Conservation (phyloP, 495 filamentous ascomycete genomes). For the Annulohypoxylon maeteangense region DNA sequence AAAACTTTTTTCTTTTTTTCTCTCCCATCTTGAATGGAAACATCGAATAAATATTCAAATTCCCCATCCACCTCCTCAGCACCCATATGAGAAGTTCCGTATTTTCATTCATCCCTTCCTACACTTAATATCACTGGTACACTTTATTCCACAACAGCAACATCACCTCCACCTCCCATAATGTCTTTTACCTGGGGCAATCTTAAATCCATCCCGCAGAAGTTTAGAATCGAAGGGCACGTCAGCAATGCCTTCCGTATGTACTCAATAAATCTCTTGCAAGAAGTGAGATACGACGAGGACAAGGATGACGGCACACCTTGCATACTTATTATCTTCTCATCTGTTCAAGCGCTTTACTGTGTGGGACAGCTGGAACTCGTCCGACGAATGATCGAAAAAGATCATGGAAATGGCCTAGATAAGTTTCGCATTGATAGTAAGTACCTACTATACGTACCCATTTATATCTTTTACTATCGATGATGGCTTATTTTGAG, state of each 20-base stretch:
- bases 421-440: slow-evolving; percentile 30
- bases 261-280: not conserved
- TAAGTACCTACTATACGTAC: not conserved
- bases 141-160: too few relatives aligned
- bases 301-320: slow-evolving; percentile 32
- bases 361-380: not conserved
- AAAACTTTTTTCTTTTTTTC: not conserved
- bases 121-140: too few relatives aligned
- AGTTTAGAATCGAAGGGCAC: not conserved
- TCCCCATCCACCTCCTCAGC: not conserved
- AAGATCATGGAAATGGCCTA: not conserved
- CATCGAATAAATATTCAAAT: not conserved
- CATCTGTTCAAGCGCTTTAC: not conserved
- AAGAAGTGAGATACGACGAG: slow-evolving; percentile 26
- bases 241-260: not conserved
- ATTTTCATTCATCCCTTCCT: not conserved
- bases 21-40: not conserved
- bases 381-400: slow-evolving; percentile 8
- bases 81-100: not conserved
- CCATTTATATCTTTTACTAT: too few relatives aligned
- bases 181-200: slow-evolving; percentile 24
- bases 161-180: too few relatives aligned
- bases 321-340: slow-evolving; percentile 29
- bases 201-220: slow-evolving; percentile 13
- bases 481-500: not conserved